These are phyloP conservation scores for Lachnellula arida DNA, from an alignment of 2,329 filamentous ascomycete species.

Conservation along the genomic window DNA sequence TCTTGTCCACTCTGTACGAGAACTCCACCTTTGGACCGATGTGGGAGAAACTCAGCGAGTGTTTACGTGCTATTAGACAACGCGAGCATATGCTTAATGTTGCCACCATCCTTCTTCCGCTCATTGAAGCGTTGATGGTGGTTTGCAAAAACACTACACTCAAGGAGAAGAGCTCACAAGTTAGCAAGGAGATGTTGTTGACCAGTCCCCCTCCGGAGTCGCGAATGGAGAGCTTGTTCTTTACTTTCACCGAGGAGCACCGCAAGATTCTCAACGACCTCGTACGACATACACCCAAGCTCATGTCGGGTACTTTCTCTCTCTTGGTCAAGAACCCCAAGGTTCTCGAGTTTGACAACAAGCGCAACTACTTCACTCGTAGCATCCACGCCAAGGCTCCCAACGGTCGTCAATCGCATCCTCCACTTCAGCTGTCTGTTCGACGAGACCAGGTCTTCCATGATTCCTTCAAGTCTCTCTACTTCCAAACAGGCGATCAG, in stretches of 20 bases:
- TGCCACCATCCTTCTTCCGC: conserved; percentile 86
- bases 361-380: conserved; percentile 97
- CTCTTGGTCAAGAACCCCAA: conserved; percentile 97
- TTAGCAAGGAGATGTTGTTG: conserved; percentile 63
- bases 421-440: conserved; percentile 77
- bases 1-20: conserved; percentile 84
- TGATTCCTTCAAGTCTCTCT: conserved; percentile 96
- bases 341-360: conserved; percentile 98
- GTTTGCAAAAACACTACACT: conserved; percentile 93
- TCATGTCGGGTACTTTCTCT: conserved; percentile 98
- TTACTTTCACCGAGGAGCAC: conserved; percentile 95
- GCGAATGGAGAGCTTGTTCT: conserved; percentile 86
- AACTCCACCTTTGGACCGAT: conserved; percentile 84
- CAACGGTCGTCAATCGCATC: conserved; percentile 65
- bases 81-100: conserved; percentile 96
- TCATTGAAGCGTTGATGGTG: conserved; percentile 97
- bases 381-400: conserved; percentile 75
- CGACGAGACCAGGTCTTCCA: conserved; percentile 95
- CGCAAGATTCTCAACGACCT: conserved; percentile 97
- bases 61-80: conserved; percentile 80
- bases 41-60: conserved; percentile 89
- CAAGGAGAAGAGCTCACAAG: conserved; percentile 36
- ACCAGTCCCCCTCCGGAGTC: conserved; percentile 75
- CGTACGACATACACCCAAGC: conserved; percentile 91
- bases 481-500: conserved; percentile 93